These are phyloP conservation scores for Leccinum subgranulosum DNA, from an alignment of 768 basidiomycete genomes.

Conservation along the genomic window DNA sequence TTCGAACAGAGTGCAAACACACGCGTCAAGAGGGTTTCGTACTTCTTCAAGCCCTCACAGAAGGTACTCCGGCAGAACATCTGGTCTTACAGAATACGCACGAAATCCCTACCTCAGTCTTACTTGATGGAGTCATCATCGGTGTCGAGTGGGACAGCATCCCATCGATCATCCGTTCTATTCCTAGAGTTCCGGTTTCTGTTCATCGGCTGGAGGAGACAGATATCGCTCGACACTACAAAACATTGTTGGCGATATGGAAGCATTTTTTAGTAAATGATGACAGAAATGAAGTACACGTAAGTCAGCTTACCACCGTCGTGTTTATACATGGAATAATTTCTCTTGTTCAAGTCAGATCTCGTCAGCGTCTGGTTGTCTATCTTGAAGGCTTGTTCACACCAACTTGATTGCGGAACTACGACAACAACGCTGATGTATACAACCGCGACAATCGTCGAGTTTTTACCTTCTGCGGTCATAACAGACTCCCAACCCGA, in stretches of 20 bases:
- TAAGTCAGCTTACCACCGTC: constrained; percentile 16
- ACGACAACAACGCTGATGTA: constrained; percentile 33
- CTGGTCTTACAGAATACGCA: constrained; percentile 4
- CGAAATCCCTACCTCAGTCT: constrained; percentile 28
- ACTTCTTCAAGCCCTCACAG: constrained; percentile 38
- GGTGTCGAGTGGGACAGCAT: constrained; percentile 26
- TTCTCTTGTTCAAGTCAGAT: constrained; percentile 29
- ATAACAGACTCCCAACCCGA: constrained; percentile 5
- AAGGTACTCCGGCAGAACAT: constrained; percentile 11
- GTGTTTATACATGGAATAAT: constrained; percentile 4
- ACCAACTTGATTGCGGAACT: constrained; percentile 38
- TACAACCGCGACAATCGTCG: constrained; percentile 34
- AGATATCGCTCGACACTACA: constrained; percentile 41
- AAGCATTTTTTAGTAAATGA: constrained; percentile 21
- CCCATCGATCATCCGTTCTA: constrained; percentile 23
- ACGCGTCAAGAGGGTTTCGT: constrained; percentile 33
- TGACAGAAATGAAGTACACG: constrained; percentile 20
- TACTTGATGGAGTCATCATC: constrained; percentile 48
- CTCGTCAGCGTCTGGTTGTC: constrained; percentile 52
- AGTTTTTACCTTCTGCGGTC: constrained; percentile 31
- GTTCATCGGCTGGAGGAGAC: constrained; percentile 35
- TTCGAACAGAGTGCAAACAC: constrained; percentile 20
- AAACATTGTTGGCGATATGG: constrained; percentile 40
- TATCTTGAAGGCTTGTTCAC: constrained; percentile 49
- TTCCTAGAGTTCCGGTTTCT: constrained; percentile 22